Evolutionary conservation across 2,329 filamentous ascomycete genomes (phyloP), one percentile per base, ranked within the genome.

Genomic region (Ceratocystiopsis brevicomis): DNA sequence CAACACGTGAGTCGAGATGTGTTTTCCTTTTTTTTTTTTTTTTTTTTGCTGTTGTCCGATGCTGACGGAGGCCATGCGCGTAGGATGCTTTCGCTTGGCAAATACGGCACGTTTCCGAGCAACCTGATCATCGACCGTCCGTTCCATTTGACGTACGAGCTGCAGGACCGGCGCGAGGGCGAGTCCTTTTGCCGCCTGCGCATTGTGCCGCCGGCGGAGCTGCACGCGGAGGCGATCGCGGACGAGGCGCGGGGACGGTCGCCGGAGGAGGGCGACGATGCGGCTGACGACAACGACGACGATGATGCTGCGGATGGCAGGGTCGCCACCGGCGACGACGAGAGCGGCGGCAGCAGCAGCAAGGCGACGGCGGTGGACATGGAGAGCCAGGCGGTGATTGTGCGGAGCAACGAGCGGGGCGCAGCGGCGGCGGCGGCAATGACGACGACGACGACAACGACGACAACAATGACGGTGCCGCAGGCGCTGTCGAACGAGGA

Each of bases 111-210:
- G 2, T 95, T 98, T 56, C 80, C 84, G 15, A 77, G 83, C 42
- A 95, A 96, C 56, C 72, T 90, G 32, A 75, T 98, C 39, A 73
- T 98, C 49, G 81, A 85, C n/a, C 78, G 90, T 9, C 90, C 90
- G 0, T 94, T 84, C 57, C 76, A 94, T 63, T 67, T 92, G 47
- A 96, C 87, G 1, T 98, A 85, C 61, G 88, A 96, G 59, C 69
- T 96, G 2, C 71, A 81, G 49, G 85, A 94, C 53, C 75, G 72
- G 54, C 61, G 67, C 21, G 68, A 77, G 5, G 70, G 70, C 47
- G 75, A 81, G 50, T 66, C 65, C 49, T 81, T 78, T 50, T 73
- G 76, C 39, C 68, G 76, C 14, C 63, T 96, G 44, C 81, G 86
- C 33, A 68, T 94, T 3, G 83, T 95, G 0, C 72, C 84, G 1